Evolutionary conservation across 106 monocot species (phyloP).

Genomic region (Allium fistulosum): DNA sequence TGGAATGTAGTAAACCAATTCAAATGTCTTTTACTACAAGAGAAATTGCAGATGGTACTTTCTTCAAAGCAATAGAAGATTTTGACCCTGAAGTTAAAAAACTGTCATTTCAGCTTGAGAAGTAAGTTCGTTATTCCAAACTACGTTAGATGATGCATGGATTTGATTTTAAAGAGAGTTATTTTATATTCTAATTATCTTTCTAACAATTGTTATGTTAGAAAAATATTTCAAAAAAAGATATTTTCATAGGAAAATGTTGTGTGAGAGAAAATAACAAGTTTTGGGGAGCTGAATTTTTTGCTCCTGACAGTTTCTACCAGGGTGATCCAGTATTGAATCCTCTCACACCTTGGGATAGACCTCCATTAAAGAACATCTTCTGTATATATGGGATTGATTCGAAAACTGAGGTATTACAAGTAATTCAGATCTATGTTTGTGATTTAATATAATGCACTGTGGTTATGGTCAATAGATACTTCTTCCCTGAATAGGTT

Average conservation of each 20-base stretch:
- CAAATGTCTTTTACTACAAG: slow-evolving; percentile 81
- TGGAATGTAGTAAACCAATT: slow-evolving; percentile 68
- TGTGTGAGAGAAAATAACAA: too few species aligned
- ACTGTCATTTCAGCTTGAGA: slow-evolving; percentile 63
- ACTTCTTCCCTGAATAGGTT: too few species aligned
- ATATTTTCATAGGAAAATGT: too few species aligned
- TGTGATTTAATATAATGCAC: too few species aligned
- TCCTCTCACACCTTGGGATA: slow-evolving; percentile 98
- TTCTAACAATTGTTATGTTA: too few species aligned
- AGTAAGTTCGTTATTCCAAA: slow-evolving; percentile 40
- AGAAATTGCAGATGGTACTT: slow-evolving; percentile 88
- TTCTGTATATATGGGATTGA: slow-evolving; percentile 99
- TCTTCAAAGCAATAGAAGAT: slow-evolving; percentile 92
- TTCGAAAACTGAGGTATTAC: slow-evolving; percentile 86
- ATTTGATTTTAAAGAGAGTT: background rate
- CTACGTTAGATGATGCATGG: background rate
- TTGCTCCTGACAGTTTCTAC: slow-evolving; percentile 59
- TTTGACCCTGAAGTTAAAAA: slow-evolving; percentile 77
- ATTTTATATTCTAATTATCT: too few species aligned
- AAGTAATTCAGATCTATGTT: background rate
- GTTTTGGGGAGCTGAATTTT: too few species aligned
- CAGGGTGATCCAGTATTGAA: slow-evolving; percentile 85
- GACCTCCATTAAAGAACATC: slow-evolving; percentile 92
- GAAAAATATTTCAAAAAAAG: too few species aligned
- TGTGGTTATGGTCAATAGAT: too few species aligned